Base-by-base conservation (phyloP, 2,329 filamentous ascomycete genomes). In the Xenoacremonium recifei region DNA sequence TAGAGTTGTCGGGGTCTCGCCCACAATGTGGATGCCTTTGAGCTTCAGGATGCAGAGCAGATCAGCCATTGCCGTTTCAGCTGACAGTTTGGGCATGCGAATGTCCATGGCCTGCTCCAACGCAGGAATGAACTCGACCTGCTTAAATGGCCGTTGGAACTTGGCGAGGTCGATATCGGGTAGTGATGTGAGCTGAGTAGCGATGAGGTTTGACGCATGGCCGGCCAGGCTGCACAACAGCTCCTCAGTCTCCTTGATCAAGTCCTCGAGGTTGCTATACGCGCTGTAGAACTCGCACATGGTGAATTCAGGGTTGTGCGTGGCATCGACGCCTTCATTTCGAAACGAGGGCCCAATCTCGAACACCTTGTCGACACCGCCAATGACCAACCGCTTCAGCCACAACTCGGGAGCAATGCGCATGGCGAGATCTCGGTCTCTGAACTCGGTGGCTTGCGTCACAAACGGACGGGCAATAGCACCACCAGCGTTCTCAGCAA, bases 201-300 rank as follows among this genome's bases (percentile, higher is more conserved):
- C 58, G 39, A 75, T 74, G 30, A 77, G 62, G 5, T 67, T 49
- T 5, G 70, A 62, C 27, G 79, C 75, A 48, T 76, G 73, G 13
- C 65, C 55, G 9, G 79, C 76, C 13, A 91, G 71, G 15, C 77
- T 73, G 23, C 62, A 70, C 21, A 96, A 66, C 35, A 97, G 67
- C 12, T 75, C 70, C 62, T 93, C 87, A 1, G 92, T 97, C 61
- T 83, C 80, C 16, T 66, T 61, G 59, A 95, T 90, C 37, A 97
- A 71, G 31, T 87, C 80, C 25, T 82, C 71, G 0, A 96, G 76
- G 50, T 85, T 87, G 46, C 85, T 82, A 58, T 91, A 95, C 3
- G 91, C 85, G 47, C 87, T 84, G 67, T 99, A 99, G 68, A 96
- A 97, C 68, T 99, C 93, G 72, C 92, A 97, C 46, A 89, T 97